Evolutionary conservation across 352 stramenopile species (phyloP).

Genomic region (Phytophthora syringae): DNA sequence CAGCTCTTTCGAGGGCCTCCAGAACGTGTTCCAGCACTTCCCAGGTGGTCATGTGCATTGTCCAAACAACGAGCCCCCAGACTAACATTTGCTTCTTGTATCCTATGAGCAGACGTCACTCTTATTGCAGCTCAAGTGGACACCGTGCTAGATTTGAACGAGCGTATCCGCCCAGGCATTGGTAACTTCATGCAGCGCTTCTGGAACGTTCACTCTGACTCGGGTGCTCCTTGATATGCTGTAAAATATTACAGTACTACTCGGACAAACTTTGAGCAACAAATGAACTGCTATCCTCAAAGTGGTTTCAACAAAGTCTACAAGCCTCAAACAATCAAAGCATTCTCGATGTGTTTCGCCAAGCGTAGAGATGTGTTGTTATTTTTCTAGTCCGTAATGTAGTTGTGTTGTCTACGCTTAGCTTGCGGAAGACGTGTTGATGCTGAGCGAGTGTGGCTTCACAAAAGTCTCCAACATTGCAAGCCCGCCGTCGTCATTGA

Average conservation of each 20-base stretch:
- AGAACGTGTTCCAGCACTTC: slow-evolving; percentile 50
- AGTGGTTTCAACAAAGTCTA: background rate
- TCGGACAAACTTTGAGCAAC: background rate
- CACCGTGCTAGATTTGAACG: slow-evolving; percentile 45
- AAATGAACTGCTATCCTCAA: background rate
- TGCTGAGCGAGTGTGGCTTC: background rate
- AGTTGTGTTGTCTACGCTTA: background rate
- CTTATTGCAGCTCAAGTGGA: slow-evolving; percentile 61
- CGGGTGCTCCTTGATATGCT: background rate
- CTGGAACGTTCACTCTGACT: slow-evolving; percentile 34
- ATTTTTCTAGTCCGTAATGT: background rate
- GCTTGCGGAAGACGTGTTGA: background rate
- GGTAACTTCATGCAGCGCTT: slow-evolving; percentile 51
- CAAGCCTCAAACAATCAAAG: too few species aligned
- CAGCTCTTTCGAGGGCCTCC: slow-evolving; percentile 47
- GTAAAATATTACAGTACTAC: too few species aligned
- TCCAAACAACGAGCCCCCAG: background rate
- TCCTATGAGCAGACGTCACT: slow-evolving; percentile 40
- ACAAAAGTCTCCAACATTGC: background rate
- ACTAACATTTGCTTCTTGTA: slow-evolving; percentile 16
- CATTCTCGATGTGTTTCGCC: too few species aligned
- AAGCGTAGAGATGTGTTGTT: too few species aligned
- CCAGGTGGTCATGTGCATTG: slow-evolving; percentile 48
- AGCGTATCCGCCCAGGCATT: slow-evolving; percentile 45
- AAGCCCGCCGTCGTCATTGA: background rate